Percentiles rank a stretch among this genome's conserved stretches.
phyloP scores from a whole-genome alignment of 495 filamentous ascomycete species.

The Staphylotrichum longicolle region DNA sequence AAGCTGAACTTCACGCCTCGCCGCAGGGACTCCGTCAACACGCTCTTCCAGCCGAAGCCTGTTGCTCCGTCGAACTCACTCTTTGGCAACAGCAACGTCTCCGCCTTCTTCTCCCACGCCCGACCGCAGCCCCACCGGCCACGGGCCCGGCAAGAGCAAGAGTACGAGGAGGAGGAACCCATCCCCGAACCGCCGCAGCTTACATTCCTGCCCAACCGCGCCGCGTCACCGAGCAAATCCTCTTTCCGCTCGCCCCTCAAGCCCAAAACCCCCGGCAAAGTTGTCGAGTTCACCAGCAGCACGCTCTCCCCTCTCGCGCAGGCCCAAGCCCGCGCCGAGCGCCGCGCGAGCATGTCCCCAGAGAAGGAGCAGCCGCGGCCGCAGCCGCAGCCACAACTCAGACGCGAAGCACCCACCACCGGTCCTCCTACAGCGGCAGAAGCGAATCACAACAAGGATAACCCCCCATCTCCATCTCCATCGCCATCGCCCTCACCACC shows the following conservation, averaged over 20 bases:
- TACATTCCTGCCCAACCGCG: slow-evolving; percentile 33
- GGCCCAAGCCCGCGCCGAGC: slow-evolving; percentile 31
- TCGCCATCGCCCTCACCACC: not conserved
- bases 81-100: slow-evolving; percentile 22
- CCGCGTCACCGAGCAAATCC: slow-evolving; percentile 50
- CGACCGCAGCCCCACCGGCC: slow-evolving; percentile 5
- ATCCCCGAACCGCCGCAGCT: slow-evolving; percentile 17
- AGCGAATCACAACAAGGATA: slow-evolving; percentile 14
- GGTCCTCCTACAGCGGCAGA: not conserved
- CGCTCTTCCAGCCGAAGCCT: slow-evolving; percentile 35
- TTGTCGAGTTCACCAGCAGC: slow-evolving; percentile 48
- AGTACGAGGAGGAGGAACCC: slow-evolving; percentile 19
- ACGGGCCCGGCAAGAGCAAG: not conserved
- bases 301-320: slow-evolving; percentile 38
- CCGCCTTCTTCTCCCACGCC: slow-evolving; percentile 18
- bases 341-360: slow-evolving; percentile 26
- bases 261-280: slow-evolving; percentile 45
- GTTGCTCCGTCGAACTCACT: slow-evolving; percentile 13
- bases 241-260: slow-evolving; percentile 53
- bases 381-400: too few species aligned
- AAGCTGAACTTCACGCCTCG: slow-evolving; percentile 53
- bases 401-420: too few species aligned
- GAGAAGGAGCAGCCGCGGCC: slow-evolving; percentile 13
- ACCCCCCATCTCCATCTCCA: slow-evolving; percentile 10
- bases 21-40: slow-evolving; percentile 33